Evolutionary conservation across 75 land plant species (phyloP).

Genomic region (Pinus taeda): DNA sequence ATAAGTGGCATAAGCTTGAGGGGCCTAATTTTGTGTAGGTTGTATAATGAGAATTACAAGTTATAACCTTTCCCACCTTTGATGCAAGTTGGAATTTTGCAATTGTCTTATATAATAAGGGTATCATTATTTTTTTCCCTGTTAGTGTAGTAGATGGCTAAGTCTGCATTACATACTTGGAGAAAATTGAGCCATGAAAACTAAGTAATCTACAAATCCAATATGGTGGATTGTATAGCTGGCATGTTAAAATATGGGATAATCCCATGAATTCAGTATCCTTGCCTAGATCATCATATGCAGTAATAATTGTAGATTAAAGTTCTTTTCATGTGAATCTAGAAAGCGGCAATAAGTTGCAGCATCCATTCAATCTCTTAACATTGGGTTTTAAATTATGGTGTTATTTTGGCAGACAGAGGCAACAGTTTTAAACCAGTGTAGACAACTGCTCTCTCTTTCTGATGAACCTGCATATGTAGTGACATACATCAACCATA

Average conservation of each 20-base stretch:
- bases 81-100: background rate
- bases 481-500: slow-evolving; percentile 63
- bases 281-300: background rate
- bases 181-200: background rate
- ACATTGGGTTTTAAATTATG: background rate
- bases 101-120: background rate
- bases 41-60: no score
- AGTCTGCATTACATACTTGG: background rate
- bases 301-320: background rate
- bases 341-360: background rate
- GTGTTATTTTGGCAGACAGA: slow-evolving; percentile 67
- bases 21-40: no score
- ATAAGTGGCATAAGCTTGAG: no score
- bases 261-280: background rate
- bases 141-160: background rate
- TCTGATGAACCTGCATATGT: slow-evolving; percentile 75
- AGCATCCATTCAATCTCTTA: background rate
- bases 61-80: background rate
- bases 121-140: background rate
- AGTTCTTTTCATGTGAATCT: background rate
- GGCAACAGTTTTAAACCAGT: slow-evolving; percentile 82
- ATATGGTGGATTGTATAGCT: background rate
- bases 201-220: background rate
- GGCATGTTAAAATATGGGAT: background rate
- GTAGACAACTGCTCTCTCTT: slow-evolving; percentile 77